A percentile compares a stretch with the other conserved stretches of the same genome.
Evolutionary conservation across 768 basidiomycete genomes (phyloP).

Genomic region (Tricholoma bakamatsutake): DNA sequence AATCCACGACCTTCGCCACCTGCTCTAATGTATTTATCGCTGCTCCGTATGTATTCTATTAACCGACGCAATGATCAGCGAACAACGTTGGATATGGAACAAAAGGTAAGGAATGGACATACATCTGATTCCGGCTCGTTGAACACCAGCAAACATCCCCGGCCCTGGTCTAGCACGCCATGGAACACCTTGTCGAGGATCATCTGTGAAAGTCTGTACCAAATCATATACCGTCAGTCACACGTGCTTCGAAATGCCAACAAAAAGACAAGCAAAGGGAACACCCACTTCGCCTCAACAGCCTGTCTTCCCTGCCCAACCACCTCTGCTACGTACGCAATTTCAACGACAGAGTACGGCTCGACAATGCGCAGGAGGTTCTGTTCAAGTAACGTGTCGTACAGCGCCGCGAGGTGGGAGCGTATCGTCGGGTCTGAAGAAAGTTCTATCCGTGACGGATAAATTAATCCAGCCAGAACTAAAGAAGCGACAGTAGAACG

Average conservation of each 20-base stretch:
- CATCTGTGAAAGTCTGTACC: conserved; percentile 86
- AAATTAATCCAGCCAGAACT: background rate
- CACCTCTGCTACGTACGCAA: conserved; percentile 79
- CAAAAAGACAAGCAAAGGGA: background rate
- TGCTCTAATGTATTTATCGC: conserved; percentile 88
- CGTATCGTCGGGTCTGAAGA: conserved; percentile 95
- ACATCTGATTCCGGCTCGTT: conserved; percentile 84
- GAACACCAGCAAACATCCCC: conserved; percentile 88
- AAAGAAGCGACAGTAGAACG: conserved; percentile 4
- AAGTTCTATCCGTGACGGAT: conserved; percentile 59
- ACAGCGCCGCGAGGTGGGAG: conserved; percentile 87
- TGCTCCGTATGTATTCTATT: conserved; percentile 79
- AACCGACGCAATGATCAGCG: background rate
- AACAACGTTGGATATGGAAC: background rate
- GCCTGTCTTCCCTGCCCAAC: conserved; percentile 86
- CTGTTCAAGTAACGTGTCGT: conserved; percentile 94
- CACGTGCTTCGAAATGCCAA: background rate
- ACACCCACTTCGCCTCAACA: conserved; percentile 83
- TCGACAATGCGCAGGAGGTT: conserved; percentile 94
- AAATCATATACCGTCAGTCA: background rate
- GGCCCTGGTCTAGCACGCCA: conserved; percentile 95
- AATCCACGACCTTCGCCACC: conserved; percentile 91
- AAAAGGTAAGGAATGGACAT: conserved; percentile 25
- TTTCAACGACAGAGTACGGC: conserved; percentile 90
- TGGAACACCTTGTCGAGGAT: conserved; percentile 92